phyloP scores from a whole-genome alignment of 768 basidiomycete genomes.

The Leccinum truebloodii region DNA sequence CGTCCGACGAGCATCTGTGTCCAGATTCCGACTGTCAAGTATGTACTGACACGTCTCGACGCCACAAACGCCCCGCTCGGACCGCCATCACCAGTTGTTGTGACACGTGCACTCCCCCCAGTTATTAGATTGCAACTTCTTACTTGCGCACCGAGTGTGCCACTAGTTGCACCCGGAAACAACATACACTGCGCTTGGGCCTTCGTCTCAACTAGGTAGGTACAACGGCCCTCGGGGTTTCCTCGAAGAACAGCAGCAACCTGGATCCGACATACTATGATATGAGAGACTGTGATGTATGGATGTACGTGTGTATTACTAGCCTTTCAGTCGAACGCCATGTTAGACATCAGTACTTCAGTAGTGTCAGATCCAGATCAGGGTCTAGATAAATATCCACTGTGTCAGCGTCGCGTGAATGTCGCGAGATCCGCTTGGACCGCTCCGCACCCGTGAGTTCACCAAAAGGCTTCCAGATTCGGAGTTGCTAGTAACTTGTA shows the following conservation, averaged over 20 bases:
- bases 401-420: no score
- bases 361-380: not conserved
- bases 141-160: not conserved
- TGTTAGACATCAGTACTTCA: no score
- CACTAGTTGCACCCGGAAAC: not conserved
- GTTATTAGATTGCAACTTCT: not conserved
- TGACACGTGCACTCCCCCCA: not conserved
- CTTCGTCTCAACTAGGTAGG: not conserved
- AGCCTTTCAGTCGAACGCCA: no score
- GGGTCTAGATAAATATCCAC: no score
- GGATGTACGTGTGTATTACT: no score
- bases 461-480: no score
- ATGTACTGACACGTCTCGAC: not conserved
- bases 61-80: not conserved
- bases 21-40: not conserved
- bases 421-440: no score
- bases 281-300: no score
- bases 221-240: not conserved
- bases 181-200: not conserved
- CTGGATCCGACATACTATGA: not conserved
- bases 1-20: not conserved
- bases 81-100: not conserved
- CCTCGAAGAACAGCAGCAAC: not conserved
- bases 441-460: no score
- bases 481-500: no score